Conservation (phyloP, 108 stramenopile species). For the Skeletonema menzelii region DNA sequence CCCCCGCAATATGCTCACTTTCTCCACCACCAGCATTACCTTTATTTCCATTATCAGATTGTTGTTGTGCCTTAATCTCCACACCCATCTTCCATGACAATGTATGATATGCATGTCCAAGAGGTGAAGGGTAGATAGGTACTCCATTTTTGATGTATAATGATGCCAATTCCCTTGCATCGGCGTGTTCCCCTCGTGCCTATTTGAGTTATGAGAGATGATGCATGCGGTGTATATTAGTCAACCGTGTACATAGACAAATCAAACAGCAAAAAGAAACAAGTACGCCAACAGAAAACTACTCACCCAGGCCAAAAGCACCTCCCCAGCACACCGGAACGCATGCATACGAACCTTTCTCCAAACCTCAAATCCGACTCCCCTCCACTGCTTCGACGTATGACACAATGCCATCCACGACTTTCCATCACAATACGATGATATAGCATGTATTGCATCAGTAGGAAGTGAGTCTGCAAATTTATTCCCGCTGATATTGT, state of each 20-base stretch:
- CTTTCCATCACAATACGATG: background rate
- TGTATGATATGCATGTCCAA: constrained; percentile 79
- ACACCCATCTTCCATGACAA: constrained; percentile 73
- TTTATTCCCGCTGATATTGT: background rate
- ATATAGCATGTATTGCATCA: constrained; percentile 17
- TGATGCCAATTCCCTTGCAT: constrained; percentile 76
- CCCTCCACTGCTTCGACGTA: background rate
- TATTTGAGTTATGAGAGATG: constrained; percentile 11
- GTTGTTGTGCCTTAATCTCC: constrained; percentile 46
- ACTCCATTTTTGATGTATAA: constrained; percentile 73
- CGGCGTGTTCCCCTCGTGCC: constrained; percentile 69
- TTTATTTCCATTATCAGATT: background rate
- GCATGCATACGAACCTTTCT: constrained; percentile 71
- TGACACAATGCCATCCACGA: background rate
- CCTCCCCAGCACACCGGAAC: constrained; percentile 76
- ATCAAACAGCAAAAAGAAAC: background rate
- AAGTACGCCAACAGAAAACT: background rate
- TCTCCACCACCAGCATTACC: background rate
- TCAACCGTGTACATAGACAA: background rate
- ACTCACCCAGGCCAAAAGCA: constrained; percentile 76
- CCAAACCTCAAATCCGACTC: constrained; percentile 49
- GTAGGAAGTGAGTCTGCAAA: constrained; percentile 9
- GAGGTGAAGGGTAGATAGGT: constrained; percentile 71
- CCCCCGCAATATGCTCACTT: background rate
- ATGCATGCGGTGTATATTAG: background rate